Evolutionary conservation across 2,329 filamentous ascomycete genomes (phyloP), one percentile per base, ranked within the genome.

Genomic region (Dactylellina parvicollis): DNA sequence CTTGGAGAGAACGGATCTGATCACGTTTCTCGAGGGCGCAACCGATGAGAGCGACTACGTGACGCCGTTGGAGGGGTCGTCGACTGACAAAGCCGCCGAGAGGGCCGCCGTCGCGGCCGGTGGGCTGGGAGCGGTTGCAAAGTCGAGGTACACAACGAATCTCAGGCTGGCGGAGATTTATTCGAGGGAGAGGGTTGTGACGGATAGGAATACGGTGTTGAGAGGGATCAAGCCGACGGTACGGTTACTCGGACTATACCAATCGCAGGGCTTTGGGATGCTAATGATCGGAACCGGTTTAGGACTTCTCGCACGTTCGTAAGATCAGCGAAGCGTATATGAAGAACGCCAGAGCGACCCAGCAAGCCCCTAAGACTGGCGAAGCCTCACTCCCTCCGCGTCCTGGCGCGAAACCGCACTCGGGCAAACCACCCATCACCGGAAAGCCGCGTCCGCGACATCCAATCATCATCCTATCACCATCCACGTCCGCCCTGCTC

Each of bases 401-500:
- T 80, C 81, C 34, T 79, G 65, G 73, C 9, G 22, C 74, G 5
- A 65, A 67, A 24, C 85, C 59, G 60, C 62, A 65, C 77, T 73
- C 70, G 73, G 59, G 28, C 24, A 77, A 50, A 36, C 75, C 75
- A 5, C 80, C 80, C 49, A 85, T 86, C 56, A 83, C 85, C 34
- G 84, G 84, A 38, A 86, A 96, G 80, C 52, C 59, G 34, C 67
- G 67, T 34, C 57, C 67, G 18, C 52, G 54, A 32, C 67, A 65
- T 18, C 95, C 95, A 52, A 99, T 99, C 82, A 97, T 99, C 80
- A 89, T 99, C 26, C 89, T 99, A 74, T 98, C 95, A 0, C 95
- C 95, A 0, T 98, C 94, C 1, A 95, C 94, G 9, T 97, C 94
- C 1, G 96, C 93, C 1, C 88, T 98, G 52, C 88, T 99, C 36